Conservation (phyloP, 2,329 filamentous ascomycete species). For the Paecilomyces niveus region DNA sequence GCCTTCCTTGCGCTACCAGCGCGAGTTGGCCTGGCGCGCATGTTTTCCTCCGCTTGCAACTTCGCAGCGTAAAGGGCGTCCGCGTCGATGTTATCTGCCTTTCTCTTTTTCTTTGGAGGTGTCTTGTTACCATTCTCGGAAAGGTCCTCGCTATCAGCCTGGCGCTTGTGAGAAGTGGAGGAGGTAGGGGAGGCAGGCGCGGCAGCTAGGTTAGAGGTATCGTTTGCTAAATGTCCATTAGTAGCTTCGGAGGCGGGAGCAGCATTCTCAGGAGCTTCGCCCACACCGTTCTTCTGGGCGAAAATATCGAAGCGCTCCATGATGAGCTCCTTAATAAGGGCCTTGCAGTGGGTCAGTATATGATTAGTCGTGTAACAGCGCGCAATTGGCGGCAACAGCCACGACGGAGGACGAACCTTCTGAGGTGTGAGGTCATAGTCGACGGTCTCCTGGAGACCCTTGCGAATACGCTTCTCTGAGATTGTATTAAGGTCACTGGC, state of each 20-base stretch:
- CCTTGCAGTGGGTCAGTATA: slow-evolving; percentile 35
- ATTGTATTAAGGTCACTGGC: slow-evolving; percentile 57
- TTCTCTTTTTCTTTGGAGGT: slow-evolving; percentile 53
- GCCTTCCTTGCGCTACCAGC: slow-evolving; percentile 59
- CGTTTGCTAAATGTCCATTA: slow-evolving; percentile 28
- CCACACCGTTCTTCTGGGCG: slow-evolving; percentile 38
- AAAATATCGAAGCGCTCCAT: slow-evolving; percentile 68
- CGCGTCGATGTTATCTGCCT: slow-evolving; percentile 59
- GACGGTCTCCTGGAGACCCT: slow-evolving; percentile 53
- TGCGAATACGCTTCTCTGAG: slow-evolving; percentile 59
- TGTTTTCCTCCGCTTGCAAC: slow-evolving; percentile 88
- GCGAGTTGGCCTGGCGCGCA: slow-evolving; percentile 65
- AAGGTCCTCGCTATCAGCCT: slow-evolving; percentile 33
- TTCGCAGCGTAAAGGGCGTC: slow-evolving; percentile 83
- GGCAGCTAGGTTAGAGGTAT: slow-evolving; percentile 16
- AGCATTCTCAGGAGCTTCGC: slow-evolving; percentile 22
- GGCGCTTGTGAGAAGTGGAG: slow-evolving; percentile 34
- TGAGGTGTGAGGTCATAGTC: slow-evolving; percentile 55
- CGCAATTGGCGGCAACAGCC: slow-evolving; percentile 6
- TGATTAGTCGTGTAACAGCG: background rate
- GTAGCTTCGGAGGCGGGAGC: slow-evolving; percentile 12
- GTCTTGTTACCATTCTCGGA: slow-evolving; percentile 31
- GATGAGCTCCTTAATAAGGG: slow-evolving; percentile 64
- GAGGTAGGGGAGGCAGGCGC: slow-evolving; percentile 25
- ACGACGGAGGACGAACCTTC: slow-evolving; percentile 43